These are phyloP conservation scores for Drechslerella coelobrocha DNA, from an alignment of 2,329 filamentous ascomycete species.

Conservation along the genomic window DNA sequence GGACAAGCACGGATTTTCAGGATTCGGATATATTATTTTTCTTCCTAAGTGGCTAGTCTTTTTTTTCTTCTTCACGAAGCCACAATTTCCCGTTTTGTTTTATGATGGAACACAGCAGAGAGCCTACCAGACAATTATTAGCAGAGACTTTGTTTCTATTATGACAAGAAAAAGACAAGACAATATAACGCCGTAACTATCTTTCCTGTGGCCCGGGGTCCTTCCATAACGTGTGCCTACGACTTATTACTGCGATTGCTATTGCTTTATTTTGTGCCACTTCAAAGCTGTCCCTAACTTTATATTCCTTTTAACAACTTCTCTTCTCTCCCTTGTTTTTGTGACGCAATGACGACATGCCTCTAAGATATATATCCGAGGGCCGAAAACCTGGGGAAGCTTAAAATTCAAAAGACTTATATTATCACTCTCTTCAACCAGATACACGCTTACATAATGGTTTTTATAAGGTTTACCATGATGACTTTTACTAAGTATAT, in stretches of 20 bases:
- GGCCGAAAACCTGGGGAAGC: conserved; percentile 49
- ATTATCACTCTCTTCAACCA: conserved; percentile 18
- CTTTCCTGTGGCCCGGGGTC: conserved; percentile 31
- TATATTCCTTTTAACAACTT: conserved; percentile 23
- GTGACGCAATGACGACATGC: conserved; percentile 47
- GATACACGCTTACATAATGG: too few relatives aligned
- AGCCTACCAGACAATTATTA: conserved; percentile 28
- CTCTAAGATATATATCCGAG: conserved; percentile 33
- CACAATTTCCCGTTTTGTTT: conserved; percentile 33
- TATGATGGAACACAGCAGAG: conserved; percentile 17
- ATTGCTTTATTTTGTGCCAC: conserved; percentile 13
- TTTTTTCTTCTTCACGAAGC: conserved; percentile 20
- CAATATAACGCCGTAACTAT: conserved; percentile 17
- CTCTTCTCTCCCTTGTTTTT: conserved; percentile 33
- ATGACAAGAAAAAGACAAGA: conserved; percentile 6
- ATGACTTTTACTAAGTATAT: too few relatives aligned
- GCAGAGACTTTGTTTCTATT: conserved; percentile 41
- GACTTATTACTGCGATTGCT: conserved; percentile 29
- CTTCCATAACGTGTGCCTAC: conserved; percentile 32
- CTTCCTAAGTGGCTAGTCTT: too few relatives aligned
- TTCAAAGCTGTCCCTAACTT: conserved; percentile 50
- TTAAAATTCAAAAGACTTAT: conserved; percentile 40
- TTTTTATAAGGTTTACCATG: too few relatives aligned
- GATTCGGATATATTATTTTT: conserved; percentile 49
- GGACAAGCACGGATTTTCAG: conserved; percentile 43